These are phyloP conservation scores for Eucalyptus virginea DNA, from an alignment of 345 rosid genomes.

Conservation along the genomic window DNA sequence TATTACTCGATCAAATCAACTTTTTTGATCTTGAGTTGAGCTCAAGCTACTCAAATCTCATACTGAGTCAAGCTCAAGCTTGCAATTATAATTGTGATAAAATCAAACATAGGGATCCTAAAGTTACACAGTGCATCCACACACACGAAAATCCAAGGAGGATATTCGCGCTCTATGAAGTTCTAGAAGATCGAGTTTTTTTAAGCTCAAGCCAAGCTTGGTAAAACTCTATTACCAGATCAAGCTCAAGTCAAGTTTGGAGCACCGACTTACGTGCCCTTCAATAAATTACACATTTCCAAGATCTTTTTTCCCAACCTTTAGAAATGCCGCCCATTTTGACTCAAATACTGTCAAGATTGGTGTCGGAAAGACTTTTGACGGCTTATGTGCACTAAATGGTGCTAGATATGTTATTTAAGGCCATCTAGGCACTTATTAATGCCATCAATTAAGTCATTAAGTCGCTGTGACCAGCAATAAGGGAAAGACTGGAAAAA, in stretches of 20 bases:
- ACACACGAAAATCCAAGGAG: not conserved
- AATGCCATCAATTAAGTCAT: not conserved
- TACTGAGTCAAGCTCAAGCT: not conserved
- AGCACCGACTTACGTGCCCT: not conserved
- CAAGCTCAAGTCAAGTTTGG: not conserved
- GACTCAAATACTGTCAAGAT: not conserved
- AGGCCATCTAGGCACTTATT: not conserved
- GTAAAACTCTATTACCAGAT: not conserved
- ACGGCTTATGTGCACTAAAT: not conserved
- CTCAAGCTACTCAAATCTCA: not conserved
- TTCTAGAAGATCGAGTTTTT: not conserved
- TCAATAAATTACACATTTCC: not conserved
- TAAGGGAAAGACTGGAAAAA: no score
- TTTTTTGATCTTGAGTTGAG: not conserved
- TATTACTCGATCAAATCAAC: not conserved
- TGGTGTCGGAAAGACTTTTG: not conserved
- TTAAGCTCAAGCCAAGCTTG: not conserved
- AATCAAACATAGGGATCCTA: not conserved
- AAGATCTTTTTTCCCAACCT: not conserved
- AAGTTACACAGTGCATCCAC: not conserved
- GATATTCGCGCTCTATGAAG: not conserved
- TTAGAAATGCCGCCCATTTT: not conserved
- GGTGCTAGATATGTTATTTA: not conserved
- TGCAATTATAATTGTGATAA: not conserved
- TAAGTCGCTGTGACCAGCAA: not conserved